phyloP scores from a whole-genome alignment of 1,139 yeast genomes.

The Pichia sp. region DNA sequence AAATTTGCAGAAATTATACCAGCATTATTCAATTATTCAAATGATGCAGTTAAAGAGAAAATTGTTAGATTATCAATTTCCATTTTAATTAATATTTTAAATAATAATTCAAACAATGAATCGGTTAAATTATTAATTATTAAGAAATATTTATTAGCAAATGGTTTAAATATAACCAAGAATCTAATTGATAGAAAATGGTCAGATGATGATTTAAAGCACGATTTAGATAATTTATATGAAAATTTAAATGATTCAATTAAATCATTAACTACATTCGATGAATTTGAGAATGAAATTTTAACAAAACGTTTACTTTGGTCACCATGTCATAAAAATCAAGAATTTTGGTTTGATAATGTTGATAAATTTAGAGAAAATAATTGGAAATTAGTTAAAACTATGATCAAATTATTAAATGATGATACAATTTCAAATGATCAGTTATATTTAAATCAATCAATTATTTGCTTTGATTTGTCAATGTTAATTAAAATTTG shows the following conservation, averaged over 20 bases:
- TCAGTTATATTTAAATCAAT: constrained; percentile 36
- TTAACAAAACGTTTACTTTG: constrained; percentile 72
- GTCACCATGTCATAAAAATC: constrained; percentile 90
- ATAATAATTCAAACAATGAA: constrained; percentile 30
- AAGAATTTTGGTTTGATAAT: constrained; percentile 87
- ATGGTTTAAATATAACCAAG: constrained; percentile 63
- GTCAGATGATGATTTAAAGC: constrained; percentile 87
- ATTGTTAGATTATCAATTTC: constrained; percentile 78
- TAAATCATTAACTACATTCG: constrained; percentile 79
- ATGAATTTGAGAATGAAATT: constrained; percentile 83
- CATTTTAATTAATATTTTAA: constrained; percentile 53
- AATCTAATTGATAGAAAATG: constrained; percentile 80
- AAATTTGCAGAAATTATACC: constrained; percentile 57
- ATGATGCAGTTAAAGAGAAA: constrained; percentile 85
- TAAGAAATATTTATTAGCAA: constrained; percentile 67
- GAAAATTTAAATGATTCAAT: constrained; percentile 64
- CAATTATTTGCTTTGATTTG: constrained; percentile 68
- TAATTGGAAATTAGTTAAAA: constrained; percentile 65
- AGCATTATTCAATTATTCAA: constrained; percentile 42
- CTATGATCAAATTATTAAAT: constrained; percentile 40
- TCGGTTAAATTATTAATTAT: constrained; percentile 38
- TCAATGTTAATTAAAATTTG: constrained; percentile 60
- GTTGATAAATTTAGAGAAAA: constrained; percentile 67
- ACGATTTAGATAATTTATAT: constrained; percentile 56
- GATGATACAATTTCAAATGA: constrained; percentile 24